These are phyloP conservation scores for Chlorella sorokiniana DNA, from an alignment of 139 green algal genomes.

Conservation along the genomic window DNA sequence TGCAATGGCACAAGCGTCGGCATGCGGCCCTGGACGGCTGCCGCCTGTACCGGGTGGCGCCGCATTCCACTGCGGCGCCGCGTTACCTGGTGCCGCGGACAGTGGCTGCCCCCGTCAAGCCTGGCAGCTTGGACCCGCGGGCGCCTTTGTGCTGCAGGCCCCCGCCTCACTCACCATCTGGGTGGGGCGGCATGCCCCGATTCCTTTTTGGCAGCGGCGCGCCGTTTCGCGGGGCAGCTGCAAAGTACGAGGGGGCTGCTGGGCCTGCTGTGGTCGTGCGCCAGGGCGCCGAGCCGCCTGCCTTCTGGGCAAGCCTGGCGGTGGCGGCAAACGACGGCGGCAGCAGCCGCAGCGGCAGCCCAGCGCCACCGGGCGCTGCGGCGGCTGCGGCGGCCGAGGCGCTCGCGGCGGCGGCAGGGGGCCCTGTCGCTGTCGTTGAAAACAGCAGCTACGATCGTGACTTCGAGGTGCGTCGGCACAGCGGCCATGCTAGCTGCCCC, in stretches of 20 bases:
- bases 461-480: slow-evolving; percentile 33
- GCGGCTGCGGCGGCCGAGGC: neutral
- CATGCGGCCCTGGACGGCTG: neutral
- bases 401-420: slow-evolving; percentile 1
- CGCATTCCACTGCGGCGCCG: slow-evolving; percentile 69
- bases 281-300: slow-evolving; percentile 48
- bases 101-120: slow-evolving; percentile 13
- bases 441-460: slow-evolving; percentile 37
- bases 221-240: slow-evolving; percentile 53
- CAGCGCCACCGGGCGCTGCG: neutral
- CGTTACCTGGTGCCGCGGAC: slow-evolving; percentile 65
- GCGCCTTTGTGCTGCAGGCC: slow-evolving; percentile 65
- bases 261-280: slow-evolving; percentile 39
- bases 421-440: neutral
- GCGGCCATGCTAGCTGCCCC: neutral
- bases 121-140: slow-evolving; percentile 64
- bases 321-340: neutral
- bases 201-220: slow-evolving; percentile 42
- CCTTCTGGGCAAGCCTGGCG: slow-evolving; percentile 33
- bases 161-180: slow-evolving; percentile 52
- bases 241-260: slow-evolving; percentile 56
- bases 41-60: slow-evolving; percentile 77
- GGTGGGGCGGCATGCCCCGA: slow-evolving; percentile 39
- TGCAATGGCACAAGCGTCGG: slow-evolving; percentile 89
- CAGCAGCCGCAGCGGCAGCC: neutral